phyloP scores from a whole-genome alignment of 208 protist species.

The Angomonas ambiguus region DNA sequence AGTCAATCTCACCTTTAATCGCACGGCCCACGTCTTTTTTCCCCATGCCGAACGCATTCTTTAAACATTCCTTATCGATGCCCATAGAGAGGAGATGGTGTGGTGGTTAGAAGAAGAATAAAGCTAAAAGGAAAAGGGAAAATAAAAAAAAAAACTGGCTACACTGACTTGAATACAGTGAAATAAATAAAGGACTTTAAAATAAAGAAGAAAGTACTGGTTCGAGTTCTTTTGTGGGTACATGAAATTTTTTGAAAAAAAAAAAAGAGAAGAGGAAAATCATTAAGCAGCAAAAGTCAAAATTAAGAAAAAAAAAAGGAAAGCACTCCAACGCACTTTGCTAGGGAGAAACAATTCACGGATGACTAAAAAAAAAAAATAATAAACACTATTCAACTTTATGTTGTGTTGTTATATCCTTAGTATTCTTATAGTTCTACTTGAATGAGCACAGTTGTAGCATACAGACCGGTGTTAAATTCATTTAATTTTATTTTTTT shows the following conservation, averaged over 20 bases:
- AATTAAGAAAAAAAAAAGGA: too few relatives aligned
- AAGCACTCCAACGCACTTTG: neutral
- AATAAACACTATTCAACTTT: too few relatives aligned
- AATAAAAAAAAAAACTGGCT: neutral
- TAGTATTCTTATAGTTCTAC: too few relatives aligned
- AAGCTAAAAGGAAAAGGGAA: neutral
- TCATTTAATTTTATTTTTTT: neutral
- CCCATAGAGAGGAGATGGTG: slow-evolving; percentile 7
- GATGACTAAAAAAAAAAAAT: too few relatives aligned
- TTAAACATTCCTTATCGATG: slow-evolving; percentile 35
- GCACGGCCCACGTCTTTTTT: slow-evolving; percentile 9
- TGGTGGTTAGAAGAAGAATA: neutral
- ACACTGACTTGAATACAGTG: too few relatives aligned
- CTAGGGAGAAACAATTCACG: neutral
- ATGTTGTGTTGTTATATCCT: too few relatives aligned
- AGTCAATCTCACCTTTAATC: slow-evolving; percentile 21
- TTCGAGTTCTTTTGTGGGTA: neutral
- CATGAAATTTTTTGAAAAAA: neutral
- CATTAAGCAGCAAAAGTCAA: too few relatives aligned
- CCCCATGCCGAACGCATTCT: slow-evolving; percentile 21
- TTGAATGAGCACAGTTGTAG: too few relatives aligned
- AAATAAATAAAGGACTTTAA: too few relatives aligned
- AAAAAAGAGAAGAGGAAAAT: too few relatives aligned
- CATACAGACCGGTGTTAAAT: too few relatives aligned
- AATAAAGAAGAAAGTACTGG: too few relatives aligned